A percentile compares a stretch with the other conserved stretches of the same genome.
Evolutionary conservation across 208 protist species (phyloP).

Genomic region (Trypanosoma caninum): DNA sequence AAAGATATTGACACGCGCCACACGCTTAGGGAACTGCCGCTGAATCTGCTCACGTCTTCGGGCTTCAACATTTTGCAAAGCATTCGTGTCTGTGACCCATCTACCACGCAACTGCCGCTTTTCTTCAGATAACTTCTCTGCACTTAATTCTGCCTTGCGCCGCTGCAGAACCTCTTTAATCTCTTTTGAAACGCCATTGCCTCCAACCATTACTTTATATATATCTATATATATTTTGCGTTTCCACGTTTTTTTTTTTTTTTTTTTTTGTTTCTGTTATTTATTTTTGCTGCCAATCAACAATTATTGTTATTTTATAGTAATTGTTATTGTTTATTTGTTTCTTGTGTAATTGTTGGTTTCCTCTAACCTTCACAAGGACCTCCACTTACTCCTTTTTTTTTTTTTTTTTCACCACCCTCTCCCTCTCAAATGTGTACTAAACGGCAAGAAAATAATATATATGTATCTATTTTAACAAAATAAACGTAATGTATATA

Average conservation of each 20-base stretch:
- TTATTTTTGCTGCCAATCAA: too few species aligned
- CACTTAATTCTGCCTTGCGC: conserved; percentile 53
- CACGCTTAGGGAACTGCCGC: conserved; percentile 61
- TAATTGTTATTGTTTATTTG: too few species aligned
- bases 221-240: too few species aligned
- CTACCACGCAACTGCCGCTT: conserved; percentile 62
- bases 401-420: too few species aligned
- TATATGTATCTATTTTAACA: too few species aligned
- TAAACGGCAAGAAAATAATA: too few species aligned
- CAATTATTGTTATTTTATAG: too few species aligned
- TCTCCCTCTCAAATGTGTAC: too few species aligned
- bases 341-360: too few species aligned
- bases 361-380: too few species aligned
- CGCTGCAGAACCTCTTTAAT: conserved; percentile 46
- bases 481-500: not conserved
- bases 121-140: conserved; percentile 35
- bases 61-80: conserved; percentile 53
- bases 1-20: conserved; percentile 67
- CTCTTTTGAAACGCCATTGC: conserved; percentile 43
- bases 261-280: not conserved
- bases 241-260: not conserved
- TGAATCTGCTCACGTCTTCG: conserved; percentile 47
- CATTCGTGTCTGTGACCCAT: conserved; percentile 74
- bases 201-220: conserved; percentile 21
- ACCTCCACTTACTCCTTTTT: too few species aligned